Percentiles rank a stretch among this genome's conserved stretches.
phyloP scores from a whole-genome alignment of 2,329 filamentous ascomycete genomes.

The Orbilia javanica region DNA sequence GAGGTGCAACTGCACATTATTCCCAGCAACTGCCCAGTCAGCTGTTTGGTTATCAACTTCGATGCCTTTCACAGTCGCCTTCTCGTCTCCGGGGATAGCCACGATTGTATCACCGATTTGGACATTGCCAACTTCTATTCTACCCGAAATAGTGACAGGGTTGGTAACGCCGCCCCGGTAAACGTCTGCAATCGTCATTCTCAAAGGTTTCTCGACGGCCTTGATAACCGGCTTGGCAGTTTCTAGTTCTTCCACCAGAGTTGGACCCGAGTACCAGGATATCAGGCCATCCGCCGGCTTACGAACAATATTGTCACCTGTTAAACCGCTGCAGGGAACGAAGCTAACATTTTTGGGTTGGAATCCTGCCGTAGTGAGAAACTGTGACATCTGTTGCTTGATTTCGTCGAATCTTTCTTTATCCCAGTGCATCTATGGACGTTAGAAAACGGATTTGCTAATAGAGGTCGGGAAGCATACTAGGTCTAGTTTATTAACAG shows the following conservation, averaged over 20 bases:
- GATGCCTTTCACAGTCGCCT: slow-evolving; percentile 82
- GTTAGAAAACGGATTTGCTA: neutral
- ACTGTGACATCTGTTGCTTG: slow-evolving; percentile 82
- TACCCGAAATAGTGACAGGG: slow-evolving; percentile 85
- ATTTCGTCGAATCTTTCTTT: slow-evolving; percentile 87
- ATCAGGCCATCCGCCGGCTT: slow-evolving; percentile 69
- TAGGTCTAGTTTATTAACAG: slow-evolving; percentile 94
- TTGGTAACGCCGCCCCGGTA: slow-evolving; percentile 84
- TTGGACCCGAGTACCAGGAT: slow-evolving; percentile 83
- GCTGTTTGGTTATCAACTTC: slow-evolving; percentile 78
- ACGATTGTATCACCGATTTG: slow-evolving; percentile 86
- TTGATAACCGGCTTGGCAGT: slow-evolving; percentile 79
- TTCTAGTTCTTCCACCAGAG: slow-evolving; percentile 86
- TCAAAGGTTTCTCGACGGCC: slow-evolving; percentile 81
- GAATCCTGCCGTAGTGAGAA: slow-evolving; percentile 85
- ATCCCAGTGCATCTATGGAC: slow-evolving; percentile 76
- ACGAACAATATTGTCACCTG: slow-evolving; percentile 84
- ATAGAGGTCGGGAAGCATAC: slow-evolving; percentile 12
- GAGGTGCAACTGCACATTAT: slow-evolving; percentile 87
- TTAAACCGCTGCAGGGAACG: slow-evolving; percentile 88
- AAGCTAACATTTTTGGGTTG: slow-evolving; percentile 83
- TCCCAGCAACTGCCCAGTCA: slow-evolving; percentile 93
- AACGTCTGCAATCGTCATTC: slow-evolving; percentile 88
- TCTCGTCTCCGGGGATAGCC: slow-evolving; percentile 84
- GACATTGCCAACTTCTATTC: slow-evolving; percentile 84